phyloP scores from a whole-genome alignment of 805 yeast species.

The Ogataea angusta region DNA sequence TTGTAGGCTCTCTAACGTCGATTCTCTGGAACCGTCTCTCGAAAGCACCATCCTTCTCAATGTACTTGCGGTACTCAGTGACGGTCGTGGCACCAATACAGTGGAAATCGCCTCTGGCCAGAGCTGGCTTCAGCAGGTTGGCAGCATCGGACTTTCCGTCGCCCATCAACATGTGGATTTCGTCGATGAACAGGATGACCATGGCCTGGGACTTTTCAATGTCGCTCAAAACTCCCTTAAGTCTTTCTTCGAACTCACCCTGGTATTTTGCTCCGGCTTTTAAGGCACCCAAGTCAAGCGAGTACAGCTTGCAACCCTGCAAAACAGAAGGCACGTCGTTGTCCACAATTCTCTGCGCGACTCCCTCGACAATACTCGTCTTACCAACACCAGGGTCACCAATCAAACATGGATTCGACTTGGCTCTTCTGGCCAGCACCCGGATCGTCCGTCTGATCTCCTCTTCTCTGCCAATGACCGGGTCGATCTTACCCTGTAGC shows the following conservation, averaged over 20 bases:
- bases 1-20: constrained; percentile 91
- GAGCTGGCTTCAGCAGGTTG: constrained; percentile 91
- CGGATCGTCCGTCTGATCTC: constrained; percentile 94
- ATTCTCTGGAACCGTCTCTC: constrained; percentile 98
- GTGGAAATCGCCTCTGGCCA: constrained; percentile 93
- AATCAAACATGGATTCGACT: constrained; percentile 92
- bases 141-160: constrained; percentile 98
- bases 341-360: constrained; percentile 94
- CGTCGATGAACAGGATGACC: constrained; percentile 92
- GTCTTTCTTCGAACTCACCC: constrained; percentile 97
- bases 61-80: constrained; percentile 86
- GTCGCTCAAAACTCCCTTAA: constrained; percentile 93
- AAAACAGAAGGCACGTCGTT: constrained; percentile 91
- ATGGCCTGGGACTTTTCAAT: constrained; percentile 82
- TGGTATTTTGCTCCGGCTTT: constrained; percentile 99
- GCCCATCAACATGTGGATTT: constrained; percentile 99
- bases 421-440: constrained; percentile 93
- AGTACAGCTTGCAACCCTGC: constrained; percentile 75
- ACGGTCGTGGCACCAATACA: constrained; percentile 98
- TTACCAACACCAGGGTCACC: constrained; percentile 99
- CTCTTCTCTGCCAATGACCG: constrained; percentile 98
- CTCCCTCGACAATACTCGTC: constrained; percentile 97
- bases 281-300: constrained; percentile 91
- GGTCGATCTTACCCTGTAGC: constrained; percentile 90
- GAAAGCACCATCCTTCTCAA: constrained; percentile 97